Conservation (phyloP, 768 basidiomycete genomes). For the Boletus eberwhitei region DNA sequence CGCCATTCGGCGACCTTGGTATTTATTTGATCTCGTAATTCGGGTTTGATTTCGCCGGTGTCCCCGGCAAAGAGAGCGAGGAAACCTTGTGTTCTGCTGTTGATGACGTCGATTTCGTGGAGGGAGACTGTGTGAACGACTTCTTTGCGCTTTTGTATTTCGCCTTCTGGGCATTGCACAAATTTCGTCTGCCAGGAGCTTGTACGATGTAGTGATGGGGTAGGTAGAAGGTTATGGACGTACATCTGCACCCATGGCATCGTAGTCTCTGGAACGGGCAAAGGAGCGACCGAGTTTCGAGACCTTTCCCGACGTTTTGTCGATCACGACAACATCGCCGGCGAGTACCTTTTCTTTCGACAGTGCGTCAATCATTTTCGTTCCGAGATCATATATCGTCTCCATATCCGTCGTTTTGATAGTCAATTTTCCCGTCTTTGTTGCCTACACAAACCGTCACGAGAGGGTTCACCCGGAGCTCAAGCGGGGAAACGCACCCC, state of each 20-base stretch:
- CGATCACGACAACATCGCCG: constrained; percentile 94
- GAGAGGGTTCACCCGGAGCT: background rate
- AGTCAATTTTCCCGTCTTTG: constrained; percentile 95
- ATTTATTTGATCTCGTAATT: constrained; percentile 94
- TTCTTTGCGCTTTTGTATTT: constrained; percentile 96
- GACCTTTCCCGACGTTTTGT: constrained; percentile 96
- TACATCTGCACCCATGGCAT: constrained; percentile 99
- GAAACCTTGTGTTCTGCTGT: constrained; percentile 97
- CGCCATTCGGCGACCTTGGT: constrained; percentile 96
- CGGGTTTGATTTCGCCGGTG: constrained; percentile 98
- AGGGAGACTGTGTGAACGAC: constrained; percentile 96
- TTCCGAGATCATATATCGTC: constrained; percentile 96
- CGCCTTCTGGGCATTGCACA: constrained; percentile 96
- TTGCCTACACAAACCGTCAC: constrained; percentile 55
- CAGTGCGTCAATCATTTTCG: constrained; percentile 98
- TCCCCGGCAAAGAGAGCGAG: constrained; percentile 93
- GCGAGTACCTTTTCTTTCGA: constrained; percentile 95
- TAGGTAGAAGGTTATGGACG: constrained; percentile 28
- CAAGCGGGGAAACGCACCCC: constrained; percentile 54
- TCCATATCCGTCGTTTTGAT: constrained; percentile 99
- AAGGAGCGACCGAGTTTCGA: constrained; percentile 95
- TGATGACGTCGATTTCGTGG: constrained; percentile 99
- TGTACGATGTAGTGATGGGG: background rate
- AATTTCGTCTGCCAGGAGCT: constrained; percentile 78
- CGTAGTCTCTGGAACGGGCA: constrained; percentile 96